A percentile compares a stretch with the other conserved stretches of the same genome.
Conservation (phyloP, 2,329 filamentous ascomycete genomes). For the Bipolaris victoriae region DNA sequence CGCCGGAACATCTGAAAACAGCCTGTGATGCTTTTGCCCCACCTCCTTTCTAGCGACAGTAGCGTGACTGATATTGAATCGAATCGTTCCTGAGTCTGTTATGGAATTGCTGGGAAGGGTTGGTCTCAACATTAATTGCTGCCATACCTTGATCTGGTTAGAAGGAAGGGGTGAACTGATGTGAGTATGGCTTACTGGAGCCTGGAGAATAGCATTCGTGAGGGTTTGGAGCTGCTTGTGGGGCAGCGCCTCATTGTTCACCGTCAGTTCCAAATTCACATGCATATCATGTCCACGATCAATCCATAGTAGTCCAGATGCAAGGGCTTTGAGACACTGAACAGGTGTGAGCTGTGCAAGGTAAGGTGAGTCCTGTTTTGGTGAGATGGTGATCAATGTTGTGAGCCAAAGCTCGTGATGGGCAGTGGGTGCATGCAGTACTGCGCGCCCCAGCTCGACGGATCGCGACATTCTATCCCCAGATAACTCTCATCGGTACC, state of each 20-base stretch:
- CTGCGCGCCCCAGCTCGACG: conserved; percentile 45
- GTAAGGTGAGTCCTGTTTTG: conserved; percentile 33
- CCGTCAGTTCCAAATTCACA: conserved; percentile 34
- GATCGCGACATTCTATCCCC: conserved; percentile 31
- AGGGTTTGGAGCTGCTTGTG: conserved; percentile 29
- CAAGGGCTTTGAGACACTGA: conserved; percentile 27
- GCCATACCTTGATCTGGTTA: conserved; percentile 40
- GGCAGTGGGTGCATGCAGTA: conserved; percentile 32
- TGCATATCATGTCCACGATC: conserved; percentile 41
- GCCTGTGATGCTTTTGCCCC: conserved; percentile 25
- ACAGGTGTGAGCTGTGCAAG: conserved; percentile 25
- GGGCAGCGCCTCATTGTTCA: conserved; percentile 33
- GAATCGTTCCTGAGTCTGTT: conserved; percentile 17
- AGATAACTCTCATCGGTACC: conserved; percentile 3
- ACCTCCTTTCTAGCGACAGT: conserved; percentile 8
- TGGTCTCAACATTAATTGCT: conserved; percentile 39
- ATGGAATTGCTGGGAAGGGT: conserved; percentile 18
- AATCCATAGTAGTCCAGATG: conserved; percentile 43
- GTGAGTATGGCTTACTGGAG: conserved; percentile 31
- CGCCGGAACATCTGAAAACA: conserved; percentile 30
- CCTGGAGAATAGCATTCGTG: conserved; percentile 31
- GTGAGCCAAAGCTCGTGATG: conserved; percentile 46
- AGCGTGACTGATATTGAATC: conserved; percentile 30
- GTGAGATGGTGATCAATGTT: conserved; percentile 45
- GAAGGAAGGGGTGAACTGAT: not conserved